Evolutionary conservation across 768 basidiomycete genomes (phyloP).

Genomic region (Tulasnella sp.): DNA sequence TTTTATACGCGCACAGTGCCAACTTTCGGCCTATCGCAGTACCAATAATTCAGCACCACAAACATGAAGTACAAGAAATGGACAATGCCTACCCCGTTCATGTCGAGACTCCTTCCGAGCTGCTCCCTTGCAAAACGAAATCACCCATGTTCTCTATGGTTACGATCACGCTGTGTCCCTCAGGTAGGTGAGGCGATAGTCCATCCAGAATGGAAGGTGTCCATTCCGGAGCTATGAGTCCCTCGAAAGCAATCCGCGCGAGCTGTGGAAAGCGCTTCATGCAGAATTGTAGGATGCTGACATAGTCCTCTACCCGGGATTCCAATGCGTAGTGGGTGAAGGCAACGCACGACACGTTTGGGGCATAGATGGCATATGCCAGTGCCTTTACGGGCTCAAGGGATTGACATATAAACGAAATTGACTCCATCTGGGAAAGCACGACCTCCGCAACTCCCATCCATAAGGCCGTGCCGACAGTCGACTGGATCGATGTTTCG

Average conservation of each 20-base stretch:
- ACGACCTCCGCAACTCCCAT: neutral
- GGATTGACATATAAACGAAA: neutral
- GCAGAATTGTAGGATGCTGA: neutral
- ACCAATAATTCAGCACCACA: too few species aligned
- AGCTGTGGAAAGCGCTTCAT: neutral
- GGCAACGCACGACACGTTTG: neutral
- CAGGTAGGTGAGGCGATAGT: neutral
- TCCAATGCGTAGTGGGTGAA: neutral
- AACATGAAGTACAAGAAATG: too few species aligned
- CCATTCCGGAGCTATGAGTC: neutral
- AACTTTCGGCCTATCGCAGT: too few species aligned
- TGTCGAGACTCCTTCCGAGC: neutral
- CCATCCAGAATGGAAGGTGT: neutral
- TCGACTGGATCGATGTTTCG: neutral
- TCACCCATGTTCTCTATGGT: neutral
- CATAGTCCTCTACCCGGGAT: neutral
- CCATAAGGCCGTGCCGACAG: neutral
- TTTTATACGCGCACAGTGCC: too few species aligned
- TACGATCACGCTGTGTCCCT: neutral
- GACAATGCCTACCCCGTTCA: too few species aligned
- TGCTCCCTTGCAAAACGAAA: neutral
- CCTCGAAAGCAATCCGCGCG: neutral
- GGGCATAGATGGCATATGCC: neutral
- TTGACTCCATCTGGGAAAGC: neutral
- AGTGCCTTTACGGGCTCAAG: neutral